A percentile compares a stretch with the other conserved stretches of the same genome.
These are phyloP conservation scores for Barnettozyma botsteinii DNA, from an alignment of 805 yeast species.

Conservation along the genomic window DNA sequence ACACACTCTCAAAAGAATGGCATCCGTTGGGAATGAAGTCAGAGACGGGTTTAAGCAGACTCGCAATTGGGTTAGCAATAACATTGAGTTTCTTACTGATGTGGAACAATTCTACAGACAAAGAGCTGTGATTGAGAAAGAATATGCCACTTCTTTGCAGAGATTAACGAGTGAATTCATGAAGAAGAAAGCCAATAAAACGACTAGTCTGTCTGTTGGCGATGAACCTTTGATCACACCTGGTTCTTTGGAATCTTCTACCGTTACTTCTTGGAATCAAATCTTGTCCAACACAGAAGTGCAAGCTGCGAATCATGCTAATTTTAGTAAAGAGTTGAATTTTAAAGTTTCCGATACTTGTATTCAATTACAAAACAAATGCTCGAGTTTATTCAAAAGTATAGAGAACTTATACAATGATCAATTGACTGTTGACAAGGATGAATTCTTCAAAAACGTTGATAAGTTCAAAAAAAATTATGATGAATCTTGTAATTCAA, in stretches of 20 bases:
- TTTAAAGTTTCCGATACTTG: constrained; percentile 58
- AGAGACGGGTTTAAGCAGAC: constrained; percentile 78
- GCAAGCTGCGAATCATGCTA: constrained; percentile 59
- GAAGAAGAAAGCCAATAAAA: constrained; percentile 64
- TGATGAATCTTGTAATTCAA: constrained; percentile 70
- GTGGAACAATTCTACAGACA: constrained; percentile 80
- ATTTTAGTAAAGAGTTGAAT: constrained; percentile 55
- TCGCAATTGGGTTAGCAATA: constrained; percentile 70
- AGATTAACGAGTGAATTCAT: constrained; percentile 63
- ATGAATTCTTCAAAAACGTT: constrained; percentile 26
- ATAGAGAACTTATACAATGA: constrained; percentile 52
- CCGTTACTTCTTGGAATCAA: constrained; percentile 86
- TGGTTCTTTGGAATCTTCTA: constrained; percentile 86
- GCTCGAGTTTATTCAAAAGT: constrained; percentile 47
- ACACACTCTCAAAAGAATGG: constrained; percentile 4
- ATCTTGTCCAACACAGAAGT: constrained; percentile 77
- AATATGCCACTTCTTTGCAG: constrained; percentile 65
- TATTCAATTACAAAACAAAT: constrained; percentile 44
- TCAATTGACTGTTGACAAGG: constrained; percentile 41
- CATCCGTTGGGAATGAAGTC: constrained; percentile 58
- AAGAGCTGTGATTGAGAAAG: constrained; percentile 75
- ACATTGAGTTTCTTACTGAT: constrained; percentile 70
- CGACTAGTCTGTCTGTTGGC: constrained; percentile 77
- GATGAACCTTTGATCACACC: constrained; percentile 89
- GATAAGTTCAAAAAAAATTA: constrained; percentile 57